Percentiles rank a stretch among this genome's conserved stretches.
phyloP scores from a whole-genome alignment of 495 filamentous ascomycete species.

The Lasiosphaeriaceae sp. region DNA sequence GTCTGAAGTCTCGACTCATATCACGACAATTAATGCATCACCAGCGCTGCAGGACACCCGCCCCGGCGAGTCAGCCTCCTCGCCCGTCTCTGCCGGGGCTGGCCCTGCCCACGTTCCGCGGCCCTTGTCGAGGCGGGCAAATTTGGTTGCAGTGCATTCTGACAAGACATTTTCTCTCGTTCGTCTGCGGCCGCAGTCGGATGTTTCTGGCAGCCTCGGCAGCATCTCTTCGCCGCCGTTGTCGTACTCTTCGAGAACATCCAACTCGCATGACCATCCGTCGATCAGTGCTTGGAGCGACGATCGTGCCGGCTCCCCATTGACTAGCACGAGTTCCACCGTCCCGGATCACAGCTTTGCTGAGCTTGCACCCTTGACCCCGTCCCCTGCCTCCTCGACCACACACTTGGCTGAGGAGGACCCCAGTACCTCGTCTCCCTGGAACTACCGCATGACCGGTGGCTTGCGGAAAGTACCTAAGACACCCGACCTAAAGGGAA shows the following conservation, averaged over 20 bases:
- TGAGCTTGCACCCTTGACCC: slow-evolving; percentile 22
- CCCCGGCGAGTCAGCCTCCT: slow-evolving; percentile 11
- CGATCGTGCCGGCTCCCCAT: slow-evolving; percentile 40
- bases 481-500: slow-evolving; percentile 46
- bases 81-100: slow-evolving; percentile 1
- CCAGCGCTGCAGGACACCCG: slow-evolving; percentile 10
- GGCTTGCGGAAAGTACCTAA: slow-evolving; percentile 51
- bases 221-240: slow-evolving; percentile 29
- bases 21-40: slow-evolving; percentile 19
- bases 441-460: slow-evolving; percentile 52
- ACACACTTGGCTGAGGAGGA: slow-evolving; percentile 38
- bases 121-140: slow-evolving; percentile 35
- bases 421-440: slow-evolving; percentile 39
- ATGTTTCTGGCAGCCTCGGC: slow-evolving; percentile 18
- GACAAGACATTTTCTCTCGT: slow-evolving; percentile 49
- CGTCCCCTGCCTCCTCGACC: slow-evolving; percentile 29
- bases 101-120: slow-evolving; percentile 18
- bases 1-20: slow-evolving; percentile 30
- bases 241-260: slow-evolving; percentile 33
- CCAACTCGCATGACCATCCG: slow-evolving; percentile 42
- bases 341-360: slow-evolving; percentile 39
- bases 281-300: slow-evolving; percentile 45
- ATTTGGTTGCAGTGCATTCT: slow-evolving; percentile 37
- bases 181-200: slow-evolving; percentile 17
- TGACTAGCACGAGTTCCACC: slow-evolving; percentile 34